Evolutionary conservation across 345 rosid species (phyloP), one percentile per base, ranked within the genome.

Genomic region (Brassica carinata): DNA sequence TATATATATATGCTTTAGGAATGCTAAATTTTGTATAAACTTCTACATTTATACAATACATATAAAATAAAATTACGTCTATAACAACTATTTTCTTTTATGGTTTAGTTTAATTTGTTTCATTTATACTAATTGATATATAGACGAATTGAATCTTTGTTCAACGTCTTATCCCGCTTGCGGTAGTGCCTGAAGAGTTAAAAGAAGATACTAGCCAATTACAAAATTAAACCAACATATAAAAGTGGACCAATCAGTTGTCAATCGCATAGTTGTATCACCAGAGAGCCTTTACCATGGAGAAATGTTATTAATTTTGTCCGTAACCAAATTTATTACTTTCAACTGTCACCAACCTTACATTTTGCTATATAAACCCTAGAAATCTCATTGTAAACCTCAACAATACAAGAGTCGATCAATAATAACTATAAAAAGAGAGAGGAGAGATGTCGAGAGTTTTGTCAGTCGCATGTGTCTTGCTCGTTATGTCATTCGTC

Each of bases 301-400:
- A 36, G 30, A 62, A 5, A 68, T 45, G 78, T 53, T 79, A 73
- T 74, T 31, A 79, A 73, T 79, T 68, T 69, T 27, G 61, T 64
- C 53, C 67, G 71, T 40, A 55, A 62, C 67, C 11, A 75, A 75
- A 80, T 85, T 87, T 40, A 86, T 82, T 79, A 79, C 78, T 59
- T 82, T 79, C 89, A 89, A 83, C 95, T 30, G 84, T 83, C 77
- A 77, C 75, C 89, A 13, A 81, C 84, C 77, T 72, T 29, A 19
- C 48, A 57, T 4, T 75, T 64, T 36, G 71, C 69, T 84, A 72
- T 89, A 90, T 84, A 85, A 76, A 67, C 67, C 68, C 83, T 69
- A 70, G 31, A 48, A 30, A 69, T 8, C 79, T 53, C 79, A 36
- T 30, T 40, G 59, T 15, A 75, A 64, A 80, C 76, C 53, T 53